These are phyloP conservation scores for Hypholoma fasciculare DNA, from an alignment of 768 basidiomycete genomes.

Conservation along the genomic window DNA sequence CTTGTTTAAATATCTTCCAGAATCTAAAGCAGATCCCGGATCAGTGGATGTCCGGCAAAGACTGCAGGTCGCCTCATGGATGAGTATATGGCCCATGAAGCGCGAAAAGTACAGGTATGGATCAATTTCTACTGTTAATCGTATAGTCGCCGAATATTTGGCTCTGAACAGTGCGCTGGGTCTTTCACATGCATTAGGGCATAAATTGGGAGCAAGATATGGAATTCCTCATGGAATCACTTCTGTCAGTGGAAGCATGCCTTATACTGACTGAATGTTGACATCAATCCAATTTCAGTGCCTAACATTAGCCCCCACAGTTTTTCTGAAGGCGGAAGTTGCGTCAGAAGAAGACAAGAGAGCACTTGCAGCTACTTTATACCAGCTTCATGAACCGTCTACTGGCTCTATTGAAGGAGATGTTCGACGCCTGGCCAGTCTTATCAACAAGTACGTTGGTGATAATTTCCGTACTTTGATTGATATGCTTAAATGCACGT, in stretches of 20 bases:
- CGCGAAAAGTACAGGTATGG: constrained; percentile 54
- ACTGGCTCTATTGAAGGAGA: constrained; percentile 70
- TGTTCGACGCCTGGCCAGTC: constrained; percentile 46
- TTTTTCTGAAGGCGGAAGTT: constrained; percentile 56
- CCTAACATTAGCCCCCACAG: constrained; percentile 66
- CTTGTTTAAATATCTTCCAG: constrained; percentile 72
- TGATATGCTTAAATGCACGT: background rate
- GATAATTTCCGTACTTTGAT: background rate
- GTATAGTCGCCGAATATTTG: background rate
- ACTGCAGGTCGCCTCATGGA: constrained; percentile 76
- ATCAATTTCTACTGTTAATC: background rate
- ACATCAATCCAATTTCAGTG: constrained; percentile 42
- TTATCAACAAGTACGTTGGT: constrained; percentile 54
- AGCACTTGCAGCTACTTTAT: constrained; percentile 53
- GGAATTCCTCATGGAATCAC: constrained; percentile 82
- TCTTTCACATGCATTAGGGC: constrained; percentile 74
- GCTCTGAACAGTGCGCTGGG: constrained; percentile 55
- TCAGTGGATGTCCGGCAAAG: constrained; percentile 63
- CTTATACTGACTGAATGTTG: constrained; percentile 4
- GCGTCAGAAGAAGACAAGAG: constrained; percentile 65
- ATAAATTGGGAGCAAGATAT: constrained; percentile 72
- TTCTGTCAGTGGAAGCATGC: constrained; percentile 48
- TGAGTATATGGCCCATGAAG: constrained; percentile 73
- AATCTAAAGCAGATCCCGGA: constrained; percentile 57
- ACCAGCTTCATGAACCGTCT: constrained; percentile 58